Base-by-base conservation (phyloP, 208 protist genomes). In the Wallacemonas sp. region DNA sequence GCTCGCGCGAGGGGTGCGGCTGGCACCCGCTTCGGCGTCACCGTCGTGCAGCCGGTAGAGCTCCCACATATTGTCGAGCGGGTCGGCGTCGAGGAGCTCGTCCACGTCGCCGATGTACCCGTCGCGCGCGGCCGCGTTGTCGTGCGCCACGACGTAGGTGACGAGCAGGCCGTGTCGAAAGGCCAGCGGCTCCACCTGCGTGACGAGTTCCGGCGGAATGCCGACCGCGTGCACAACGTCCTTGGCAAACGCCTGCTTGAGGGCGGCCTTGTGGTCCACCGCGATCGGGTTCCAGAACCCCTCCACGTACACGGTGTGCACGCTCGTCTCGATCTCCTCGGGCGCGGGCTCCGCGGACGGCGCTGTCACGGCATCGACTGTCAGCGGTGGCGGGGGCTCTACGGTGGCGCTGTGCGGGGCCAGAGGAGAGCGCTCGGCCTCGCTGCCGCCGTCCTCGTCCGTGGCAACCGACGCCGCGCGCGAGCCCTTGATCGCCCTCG, bases 61-160 rank as follows among this genome's bases (percentile, higher is more conserved):
- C 25, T 28, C 61, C 65, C 72, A 72, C 33, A 72, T 69, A 5
- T 59, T 29, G 33, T 33, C 41, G 22, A 77, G 66, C 2, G 57
- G 46, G 18, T 57, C 66, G 2, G 20, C 25, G 7, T 41, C 44
- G 28, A 77, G 22, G 46, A 69, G 22, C 16, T 68, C 50, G 25
- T 77, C 72, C 26, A 77, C 62, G 16, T 72, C 25, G 23, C 44
- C 46, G 42, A 62, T 20, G 16, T 67, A 10, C 41, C 2, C 20
- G 39, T 7, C 14, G 36, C 14, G 10, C 36, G 7, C 14, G 36
- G 10, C 36, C 36, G 16, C 38, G 1, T n/a, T 32, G 36, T 59
- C 44, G 29, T 77, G 65, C 5, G 20, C 20, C 3, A 64, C 16
- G 3, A 64, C 57, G 41, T 64, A 64, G 4, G 41, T 64, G 18